phyloP scores from a whole-genome alignment of 1,139 yeast species.

The Taphrina communis region DNA sequence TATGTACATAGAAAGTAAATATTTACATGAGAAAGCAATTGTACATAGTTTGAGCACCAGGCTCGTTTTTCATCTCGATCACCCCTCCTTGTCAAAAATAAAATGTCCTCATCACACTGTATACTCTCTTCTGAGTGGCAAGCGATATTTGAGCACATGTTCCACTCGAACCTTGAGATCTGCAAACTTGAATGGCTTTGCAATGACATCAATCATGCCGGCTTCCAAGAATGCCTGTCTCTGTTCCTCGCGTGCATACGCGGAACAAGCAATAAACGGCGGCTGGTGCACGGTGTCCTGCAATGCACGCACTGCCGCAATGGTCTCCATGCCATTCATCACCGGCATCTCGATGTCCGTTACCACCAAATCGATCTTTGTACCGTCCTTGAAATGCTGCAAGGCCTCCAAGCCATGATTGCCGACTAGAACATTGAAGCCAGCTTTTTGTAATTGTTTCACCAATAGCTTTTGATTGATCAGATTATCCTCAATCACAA shows the following conservation, averaged over 20 bases:
- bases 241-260: conserved; percentile 39
- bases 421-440: conserved; percentile 39
- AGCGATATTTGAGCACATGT: conserved; percentile 12
- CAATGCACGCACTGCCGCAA: conserved; percentile 21
- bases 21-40: not conserved
- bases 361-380: conserved; percentile 21
- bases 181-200: conserved; percentile 39
- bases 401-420: conserved; percentile 42
- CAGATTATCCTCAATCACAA: conserved; percentile 41
- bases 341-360: conserved; percentile 40
- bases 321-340: conserved; percentile 33
- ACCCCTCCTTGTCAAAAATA: not conserved
- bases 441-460: conserved; percentile 38
- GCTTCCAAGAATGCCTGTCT: conserved; percentile 29
- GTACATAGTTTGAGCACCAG: not conserved
- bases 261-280: conserved; percentile 37
- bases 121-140: conserved; percentile 10
- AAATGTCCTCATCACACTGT: not conserved
- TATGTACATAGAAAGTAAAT: conserved; percentile 8
- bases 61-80: no score
- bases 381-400: conserved; percentile 24
- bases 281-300: not conserved
- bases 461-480: conserved; percentile 40
- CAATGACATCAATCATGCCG: conserved; percentile 36
- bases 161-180: conserved; percentile 27